Evolutionary conservation across 108 stramenopile species (phyloP), one percentile per base, ranked within the genome.

Genomic region (Cyclostephanos invisitatus): DNA sequence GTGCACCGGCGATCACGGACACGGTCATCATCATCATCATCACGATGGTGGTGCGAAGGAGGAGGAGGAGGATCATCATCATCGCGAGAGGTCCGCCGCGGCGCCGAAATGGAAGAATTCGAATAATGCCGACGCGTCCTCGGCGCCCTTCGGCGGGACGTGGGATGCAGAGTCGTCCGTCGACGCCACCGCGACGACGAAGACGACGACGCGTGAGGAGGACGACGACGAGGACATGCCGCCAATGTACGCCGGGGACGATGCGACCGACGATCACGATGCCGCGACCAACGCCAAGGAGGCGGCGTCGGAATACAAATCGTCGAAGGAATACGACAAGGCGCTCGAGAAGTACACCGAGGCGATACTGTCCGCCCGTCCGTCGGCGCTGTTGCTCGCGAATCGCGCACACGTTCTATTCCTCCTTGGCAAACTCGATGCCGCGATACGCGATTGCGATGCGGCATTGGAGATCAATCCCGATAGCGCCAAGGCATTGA

Each of bases 401-500:
- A 94, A 93, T 72, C 88, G 95, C n/a, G 92, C 91, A 44, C 81
- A 88, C 48, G 78, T 60, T 27, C 73, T 96, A 10, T 80, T 91
- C 59, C 68, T 84, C 59, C 55, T 94, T 60, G 81, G 79, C 5
- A 77, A 84, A 15, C 84, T 84, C 61, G 21, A 69, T 37, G 91
- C 86, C 14, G 90, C 92, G 42, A 78, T 84, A 58, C 66, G 77
- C 0, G 95, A 96, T 72, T 96, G 95, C 69, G 78, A 87, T 49
- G 75, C 51, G 11, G 95, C 95, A 0, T 69, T 96, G 65, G 58
- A 78, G 38, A 73, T 74, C 14, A 96, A 96, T 78, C 95, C 95
- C 17, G 95, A 96, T 65, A 90, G 89, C 11, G 91, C 89, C 63
- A 92, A 92, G 78, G 88, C 89, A 10, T 60, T 96, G 15, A 78